These are phyloP conservation scores for Neurospora crassa DNA, from an alignment of 2,329 filamentous ascomycete genomes.

Conservation along the genomic window DNA sequence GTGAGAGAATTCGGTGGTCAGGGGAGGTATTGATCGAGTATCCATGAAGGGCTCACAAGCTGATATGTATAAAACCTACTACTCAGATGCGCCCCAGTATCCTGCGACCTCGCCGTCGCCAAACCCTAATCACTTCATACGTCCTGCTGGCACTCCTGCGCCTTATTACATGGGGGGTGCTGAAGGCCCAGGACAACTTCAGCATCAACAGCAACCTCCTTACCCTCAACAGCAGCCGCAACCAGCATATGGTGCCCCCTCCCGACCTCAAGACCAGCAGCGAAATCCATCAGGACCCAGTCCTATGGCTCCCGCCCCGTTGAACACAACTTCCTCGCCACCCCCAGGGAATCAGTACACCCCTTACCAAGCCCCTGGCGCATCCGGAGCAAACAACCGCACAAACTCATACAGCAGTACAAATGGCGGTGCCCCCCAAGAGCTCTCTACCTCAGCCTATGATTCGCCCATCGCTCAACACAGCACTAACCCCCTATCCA, in stretches of 20 bases:
- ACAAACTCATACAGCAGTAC: conserved; percentile 48
- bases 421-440: conserved; percentile 59
- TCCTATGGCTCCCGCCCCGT: conserved; percentile 29
- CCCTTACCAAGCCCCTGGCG: conserved; percentile 37
- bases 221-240: conserved; percentile 22
- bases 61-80: conserved; percentile 17
- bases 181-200: conserved; percentile 34
- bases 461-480: conserved; percentile 58
- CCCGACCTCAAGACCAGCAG: conserved; percentile 41
- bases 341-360: conserved; percentile 39
- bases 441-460: conserved; percentile 68
- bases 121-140: conserved; percentile 40
- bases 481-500: conserved; percentile 28
- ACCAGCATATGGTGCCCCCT: conserved; percentile 37
- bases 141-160: conserved; percentile 37
- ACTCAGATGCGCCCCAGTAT: conserved; percentile 27
- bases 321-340: conserved; percentile 39
- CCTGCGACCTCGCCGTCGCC: conserved; percentile 39
- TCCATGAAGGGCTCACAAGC: conserved; percentile 26
- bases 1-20: conserved; percentile 12
- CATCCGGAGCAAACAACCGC: conserved; percentile 25
- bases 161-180: conserved; percentile 58
- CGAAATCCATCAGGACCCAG: conserved; percentile 37
- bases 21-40: conserved; percentile 1
- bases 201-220: conserved; percentile 13